These are phyloP conservation scores for Artomyces pyxidatus DNA, from an alignment of 768 basidiomycete genomes.

Conservation along the genomic window DNA sequence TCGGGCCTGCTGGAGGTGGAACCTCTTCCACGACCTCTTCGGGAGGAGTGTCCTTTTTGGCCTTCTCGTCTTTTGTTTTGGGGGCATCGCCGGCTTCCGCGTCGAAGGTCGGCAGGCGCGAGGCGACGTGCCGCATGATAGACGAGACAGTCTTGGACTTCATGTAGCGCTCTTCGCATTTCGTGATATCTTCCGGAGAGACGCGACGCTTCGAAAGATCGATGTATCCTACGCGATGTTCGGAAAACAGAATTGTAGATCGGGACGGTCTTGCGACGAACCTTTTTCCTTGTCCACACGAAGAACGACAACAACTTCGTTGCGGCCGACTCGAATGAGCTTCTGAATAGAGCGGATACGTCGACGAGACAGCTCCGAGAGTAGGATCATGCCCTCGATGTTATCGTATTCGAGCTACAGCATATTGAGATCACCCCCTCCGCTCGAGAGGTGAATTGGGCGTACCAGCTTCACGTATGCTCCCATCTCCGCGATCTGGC, in stretches of 20 bases:
- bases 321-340: constrained; percentile 92
- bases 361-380: constrained; percentile 94
- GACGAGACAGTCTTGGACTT: constrained; percentile 95
- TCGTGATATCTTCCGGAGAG: constrained; percentile 96
- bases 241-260: no score
- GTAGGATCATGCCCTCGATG: constrained; percentile 98
- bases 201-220: constrained; percentile 98
- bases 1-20: constrained; percentile 30
- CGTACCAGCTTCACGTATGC: constrained; percentile 96
- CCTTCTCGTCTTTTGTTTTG: constrained; percentile 36
- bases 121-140: constrained; percentile 86
- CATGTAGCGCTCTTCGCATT: constrained; percentile 97
- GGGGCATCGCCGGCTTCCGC: constrained; percentile 21
- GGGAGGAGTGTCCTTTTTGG: constrained; percentile 31
- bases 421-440: constrained; percentile 1
- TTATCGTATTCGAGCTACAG: constrained; percentile 94
- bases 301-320: constrained; percentile 97
- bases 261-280: constrained; percentile 19
- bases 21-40: constrained; percentile 40
- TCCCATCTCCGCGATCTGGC: constrained; percentile 99
- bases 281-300: constrained; percentile 99
- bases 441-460: constrained; percentile 9
- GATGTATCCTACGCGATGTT: constrained; percentile 71
- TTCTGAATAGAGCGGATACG: constrained; percentile 98
- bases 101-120: constrained; percentile 53